Conservation (phyloP, 164 flowering plant species). For the Annona cherimola region DNA sequence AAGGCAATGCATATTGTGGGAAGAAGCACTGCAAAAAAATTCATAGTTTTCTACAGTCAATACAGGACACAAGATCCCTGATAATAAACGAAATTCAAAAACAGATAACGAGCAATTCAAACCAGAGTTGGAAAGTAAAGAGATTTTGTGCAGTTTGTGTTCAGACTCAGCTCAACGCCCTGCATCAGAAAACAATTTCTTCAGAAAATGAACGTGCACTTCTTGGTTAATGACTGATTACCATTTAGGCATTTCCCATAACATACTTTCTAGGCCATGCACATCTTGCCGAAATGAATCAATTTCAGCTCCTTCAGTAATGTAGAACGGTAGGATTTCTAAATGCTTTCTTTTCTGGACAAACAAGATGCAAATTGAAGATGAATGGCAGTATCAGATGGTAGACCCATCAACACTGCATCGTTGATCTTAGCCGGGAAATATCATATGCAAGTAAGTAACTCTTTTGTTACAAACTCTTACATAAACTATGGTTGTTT, state of each 20-base stretch:
- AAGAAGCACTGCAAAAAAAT: slow-evolving; percentile 74
- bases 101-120: slow-evolving; percentile 9
- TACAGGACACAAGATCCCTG: too few species aligned
- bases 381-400: too few species aligned
- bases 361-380: too few species aligned
- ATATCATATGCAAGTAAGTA: too few species aligned
- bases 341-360: too few species aligned
- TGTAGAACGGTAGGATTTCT: neutral
- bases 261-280: neutral
- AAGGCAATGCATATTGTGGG: slow-evolving; percentile 67
- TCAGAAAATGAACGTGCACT: neutral
- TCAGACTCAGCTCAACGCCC: slow-evolving; percentile 54
- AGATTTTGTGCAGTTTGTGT: slow-evolving; percentile 51
- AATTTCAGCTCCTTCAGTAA: neutral
- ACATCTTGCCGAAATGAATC: neutral
- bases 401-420: too few species aligned
- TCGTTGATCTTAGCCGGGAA: too few species aligned
- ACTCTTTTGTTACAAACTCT: too few species aligned
- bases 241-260: neutral
- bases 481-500: too few species aligned
- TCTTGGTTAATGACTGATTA: neutral
- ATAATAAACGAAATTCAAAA: neutral
- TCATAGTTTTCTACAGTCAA: neutral
- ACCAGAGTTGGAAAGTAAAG: slow-evolving; percentile 50
- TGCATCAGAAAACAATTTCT: slow-evolving; percentile 19